Base-by-base conservation (phyloP, 2,329 filamentous ascomycete genomes). In the Fusarium oligoseptatum region DNA sequence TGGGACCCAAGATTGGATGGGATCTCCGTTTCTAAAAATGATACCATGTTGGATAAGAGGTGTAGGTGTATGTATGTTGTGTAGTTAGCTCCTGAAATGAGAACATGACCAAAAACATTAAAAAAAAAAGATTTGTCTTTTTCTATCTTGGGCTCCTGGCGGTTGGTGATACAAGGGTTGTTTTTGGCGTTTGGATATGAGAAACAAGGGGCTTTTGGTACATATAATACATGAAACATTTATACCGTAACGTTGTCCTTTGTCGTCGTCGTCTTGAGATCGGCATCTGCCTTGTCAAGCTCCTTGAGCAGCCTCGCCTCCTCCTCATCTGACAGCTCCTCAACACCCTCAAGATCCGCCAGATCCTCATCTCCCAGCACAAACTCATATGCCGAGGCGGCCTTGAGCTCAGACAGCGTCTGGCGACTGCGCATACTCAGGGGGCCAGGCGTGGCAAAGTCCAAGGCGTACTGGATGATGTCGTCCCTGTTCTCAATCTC, bases 1-100 rank as follows among this genome's bases (percentile, higher is more conserved):
- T 99, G 72, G 96, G 97, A 0, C 97, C 97, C 9, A 88, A 93
- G 87, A 98, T 99, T 83, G 95, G 89, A 67, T 92, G 91, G 91
- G 90, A 92, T 76, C 81, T 92, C 78, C 86, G 91, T 37, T 92
- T 92, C 63, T 75, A 74, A 62, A 73, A 75, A 68, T 73, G 72
- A 73, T 75, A 73, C 70, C 70, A 75, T 60, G 27, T 70, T 68
- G 66, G 50, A 63, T 64, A 64, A 60, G 55, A 55, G 9, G 24
- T 29, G 32, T 34, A 34, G 32, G 32, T 50, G 24, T 52, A 52
- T 32, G 17, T 48, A 65, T 60, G 52, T 50, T 17, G 57, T 20
- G 37, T 68, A 73, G 69, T 32, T 68, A 60, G 52, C 37, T 45
- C 37, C 63, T 67, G 61, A 64, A 67, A 70, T 62, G 64, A 71